These are phyloP conservation scores for Cyberlindnera amylophila DNA, from an alignment of 805 yeast species.

Conservation along the genomic window DNA sequence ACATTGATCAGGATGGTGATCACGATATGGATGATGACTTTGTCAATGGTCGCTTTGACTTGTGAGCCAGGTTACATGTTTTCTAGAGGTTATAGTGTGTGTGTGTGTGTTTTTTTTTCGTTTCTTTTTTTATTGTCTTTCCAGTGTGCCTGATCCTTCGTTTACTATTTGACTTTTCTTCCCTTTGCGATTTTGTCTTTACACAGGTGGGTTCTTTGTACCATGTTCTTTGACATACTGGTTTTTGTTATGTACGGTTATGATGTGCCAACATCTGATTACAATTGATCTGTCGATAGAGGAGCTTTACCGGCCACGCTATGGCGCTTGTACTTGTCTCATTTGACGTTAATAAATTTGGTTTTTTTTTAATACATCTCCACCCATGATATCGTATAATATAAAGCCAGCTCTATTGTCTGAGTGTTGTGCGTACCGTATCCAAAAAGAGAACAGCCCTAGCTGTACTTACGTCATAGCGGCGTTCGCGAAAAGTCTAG, in stretches of 20 bases:
- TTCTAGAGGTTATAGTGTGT: slow-evolving; percentile 9
- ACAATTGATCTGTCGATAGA: no score
- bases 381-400: no score
- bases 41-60: slow-evolving; percentile 86
- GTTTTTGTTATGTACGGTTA: neutral
- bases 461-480: neutral
- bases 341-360: no score
- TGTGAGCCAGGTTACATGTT: slow-evolving; percentile 32
- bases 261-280: neutral
- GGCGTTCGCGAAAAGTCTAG: no score
- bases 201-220: no score
- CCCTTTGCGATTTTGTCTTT: no score
- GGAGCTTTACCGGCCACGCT: no score
- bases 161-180: neutral
- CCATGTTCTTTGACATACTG: neutral
- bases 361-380: no score
- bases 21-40: slow-evolving; percentile 76
- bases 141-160: neutral
- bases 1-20: slow-evolving; percentile 40
- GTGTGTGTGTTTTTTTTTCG: neutral
- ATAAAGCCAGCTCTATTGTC: no score
- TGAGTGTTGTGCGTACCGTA: neutral
- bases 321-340: no score
- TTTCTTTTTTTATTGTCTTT: neutral
- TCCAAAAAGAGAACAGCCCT: neutral